Base-by-base conservation (phyloP, 1,284 basidiomycete genomes). In the Trametes hirsuta region DNA sequence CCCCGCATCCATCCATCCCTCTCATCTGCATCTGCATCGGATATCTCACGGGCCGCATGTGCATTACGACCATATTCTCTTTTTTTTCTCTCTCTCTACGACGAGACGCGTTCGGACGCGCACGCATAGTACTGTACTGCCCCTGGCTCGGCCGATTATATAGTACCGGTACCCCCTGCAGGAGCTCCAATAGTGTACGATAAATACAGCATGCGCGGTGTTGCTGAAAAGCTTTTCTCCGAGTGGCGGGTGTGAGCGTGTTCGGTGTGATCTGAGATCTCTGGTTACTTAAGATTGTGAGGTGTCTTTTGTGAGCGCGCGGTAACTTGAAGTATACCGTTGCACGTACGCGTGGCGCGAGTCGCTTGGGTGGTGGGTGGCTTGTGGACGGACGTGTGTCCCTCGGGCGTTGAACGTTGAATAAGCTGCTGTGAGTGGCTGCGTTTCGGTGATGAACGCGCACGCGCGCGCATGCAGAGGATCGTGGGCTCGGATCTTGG, bases 101-200 rank as follows among this genome's bases (percentile, higher is more conserved):
- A 14, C 30, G 34, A 12, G n/a, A 14, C 25, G 37, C 49, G 50
- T 24, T 42, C 50, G 50, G 40, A 52, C 50, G 50, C 50, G 42
- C 50, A 6, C 47, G 36, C 24, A 25, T 35, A 35, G 24, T 49
- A 49, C 47, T 42, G 14, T 52, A 34, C 39, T 40, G 37, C 50
- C 9, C 18, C 25, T 52, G 44, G 40, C 44, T 37, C 25, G 50
- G 36, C 36, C 41, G 39, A 42, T 18, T 21, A 21, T 18, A n/a
- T 42, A 42, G 41, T 42, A 42, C 41, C 18, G 18, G 18, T 18
- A 36, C 40, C 47, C 36, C 14, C 36, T 52, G 41, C 50, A 52
- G 41, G 40, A 25, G 50, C 36, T 52, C 10, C 24, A 41, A 41
- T 52, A 52, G 42, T 52, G 50, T 52, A 52, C 41, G 30, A 52